Evolutionary conservation across 495 filamentous ascomycete genomes (phyloP), one percentile per base, ranked within the genome.

Genomic region (Penicillium waksmanii): DNA sequence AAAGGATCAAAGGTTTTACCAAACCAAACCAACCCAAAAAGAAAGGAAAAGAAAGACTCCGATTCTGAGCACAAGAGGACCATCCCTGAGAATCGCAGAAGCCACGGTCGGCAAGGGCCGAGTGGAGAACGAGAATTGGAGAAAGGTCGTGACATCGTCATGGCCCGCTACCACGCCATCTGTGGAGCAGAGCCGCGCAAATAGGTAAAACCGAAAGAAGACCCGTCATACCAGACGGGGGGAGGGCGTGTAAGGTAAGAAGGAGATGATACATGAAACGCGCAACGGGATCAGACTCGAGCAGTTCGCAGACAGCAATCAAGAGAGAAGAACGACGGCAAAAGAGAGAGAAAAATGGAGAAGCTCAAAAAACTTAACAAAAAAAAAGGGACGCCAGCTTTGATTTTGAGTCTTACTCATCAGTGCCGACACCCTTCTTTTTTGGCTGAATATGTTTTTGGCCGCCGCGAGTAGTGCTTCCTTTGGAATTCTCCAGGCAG

Each of bases 371-470:
- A 43, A 19, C 56, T 46, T 47, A 60, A 52, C 53, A 59, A 61
- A 65, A 55, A 18, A 43, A 53, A 57, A 56, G 48, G 59, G 10
- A 40, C 43, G 57, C 53, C 53, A 61, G 51, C 61, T 66, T 67
- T 65, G 53, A 56, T 57, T 67, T 72, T 67, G 50, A 9, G 49
- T 23, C 33, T 65, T 65, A 79, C 64, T 72, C 66, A 43, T 74
- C 69, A 52, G 77, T 79, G 44, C 77, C 77, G 12, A 79, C 77
- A 47, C 77, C 77, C 71, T 79, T 79, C 73, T 79, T 79, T 70
- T 77, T 78, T 53, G 75, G 75, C 62, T 79, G 75, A 42, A 77
- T 77, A 74, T 77, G 73, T 70, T 79, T 76, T 67, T 78, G 73
- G 13, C 73, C 76, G 51, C 59, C 62, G 21, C 67, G 68, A 9